Percentiles rank a stretch among this genome's conserved stretches.
phyloP scores from a whole-genome alignment of 176 grass and related monocot genomes.

The Raddia guianensis region DNA sequence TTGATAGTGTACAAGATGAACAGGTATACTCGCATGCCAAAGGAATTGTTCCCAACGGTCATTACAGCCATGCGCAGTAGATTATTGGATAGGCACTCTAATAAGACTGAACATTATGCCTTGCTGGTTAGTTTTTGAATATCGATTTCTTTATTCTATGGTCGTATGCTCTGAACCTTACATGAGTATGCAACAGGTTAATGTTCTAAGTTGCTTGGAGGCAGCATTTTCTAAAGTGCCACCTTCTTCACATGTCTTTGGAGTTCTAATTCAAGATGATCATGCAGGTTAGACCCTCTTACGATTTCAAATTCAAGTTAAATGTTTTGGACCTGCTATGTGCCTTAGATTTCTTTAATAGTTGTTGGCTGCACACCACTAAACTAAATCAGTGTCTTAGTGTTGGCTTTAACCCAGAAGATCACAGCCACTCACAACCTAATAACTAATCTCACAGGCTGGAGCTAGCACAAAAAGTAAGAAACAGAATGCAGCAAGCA shows the following conservation, averaged over 20 bases:
- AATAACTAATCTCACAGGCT: too few relatives aligned
- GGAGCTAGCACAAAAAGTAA: too few relatives aligned
- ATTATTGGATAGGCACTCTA: conserved; percentile 41
- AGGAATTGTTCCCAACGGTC: conserved; percentile 70
- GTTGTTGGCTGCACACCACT: conserved; percentile 22
- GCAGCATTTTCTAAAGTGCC: conserved; percentile 78
- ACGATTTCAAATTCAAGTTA: conserved; percentile 36
- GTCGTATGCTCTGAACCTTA: conserved; percentile 21
- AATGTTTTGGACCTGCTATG: conserved; percentile 11
- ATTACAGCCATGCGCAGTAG: conserved; percentile 63
- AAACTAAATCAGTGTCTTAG: conserved; percentile 1
- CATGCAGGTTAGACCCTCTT: conserved; percentile 55
- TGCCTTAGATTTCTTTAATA: conserved; percentile 34
- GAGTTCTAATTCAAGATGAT: conserved; percentile 59
- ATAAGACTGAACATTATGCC: conserved; percentile 70
- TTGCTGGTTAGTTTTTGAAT: conserved; percentile 71
- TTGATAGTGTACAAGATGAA: conserved; percentile 41
- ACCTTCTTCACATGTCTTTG: conserved; percentile 70
- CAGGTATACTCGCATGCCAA: conserved; percentile 89
- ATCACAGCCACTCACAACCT: too few relatives aligned
- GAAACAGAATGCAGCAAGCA: too few relatives aligned
- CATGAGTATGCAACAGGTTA: conserved; percentile 61
- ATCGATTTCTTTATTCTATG: conserved; percentile 20
- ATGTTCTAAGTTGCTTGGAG: conserved; percentile 84
- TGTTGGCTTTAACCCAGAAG: too few relatives aligned